phyloP scores from a whole-genome alignment of 345 rosid genomes.

The Camelina laxa region DNA sequence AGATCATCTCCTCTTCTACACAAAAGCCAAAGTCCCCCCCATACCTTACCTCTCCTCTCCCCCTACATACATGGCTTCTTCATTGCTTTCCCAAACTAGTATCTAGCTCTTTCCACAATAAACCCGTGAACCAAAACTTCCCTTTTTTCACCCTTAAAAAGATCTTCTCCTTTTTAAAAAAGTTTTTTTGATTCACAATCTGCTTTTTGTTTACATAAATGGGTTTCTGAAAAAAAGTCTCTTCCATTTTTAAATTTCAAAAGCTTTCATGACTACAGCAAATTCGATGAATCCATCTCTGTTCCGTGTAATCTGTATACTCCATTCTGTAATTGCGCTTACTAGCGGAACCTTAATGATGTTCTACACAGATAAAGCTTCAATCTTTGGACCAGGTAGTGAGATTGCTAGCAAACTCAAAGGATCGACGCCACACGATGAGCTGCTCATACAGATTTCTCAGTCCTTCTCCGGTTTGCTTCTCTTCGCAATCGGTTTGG shows the following conservation, averaged over 20 bases:
- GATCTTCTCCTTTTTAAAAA: background rate
- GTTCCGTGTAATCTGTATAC: conserved; percentile 55
- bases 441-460: conserved; percentile 79
- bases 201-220: conserved; percentile 1
- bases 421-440: conserved; percentile 94
- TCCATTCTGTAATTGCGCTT: conserved; percentile 74
- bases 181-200: background rate
- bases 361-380: conserved; percentile 72
- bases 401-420: conserved; percentile 66
- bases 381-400: conserved; percentile 62
- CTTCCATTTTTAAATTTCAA: background rate
- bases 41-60: conserved; percentile 28
- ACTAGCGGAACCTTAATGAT: conserved; percentile 79
- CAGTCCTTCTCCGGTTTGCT: conserved; percentile 95
- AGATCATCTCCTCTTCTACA: conserved; percentile 32
- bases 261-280: conserved; percentile 29
- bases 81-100: conserved; percentile 30
- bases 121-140: conserved; percentile 30
- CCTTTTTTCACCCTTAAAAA: conserved; percentile 2
- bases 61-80: conserved; percentile 26
- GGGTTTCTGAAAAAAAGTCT: conserved; percentile 9
- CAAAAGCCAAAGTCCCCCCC: conserved; percentile 31
- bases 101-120: background rate
- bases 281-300: conserved; percentile 43
- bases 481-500: conserved; percentile 69